These are phyloP conservation scores for Rhododendron griersonianum DNA, from an alignment of 148 eudicot species.

Conservation along the genomic window DNA sequence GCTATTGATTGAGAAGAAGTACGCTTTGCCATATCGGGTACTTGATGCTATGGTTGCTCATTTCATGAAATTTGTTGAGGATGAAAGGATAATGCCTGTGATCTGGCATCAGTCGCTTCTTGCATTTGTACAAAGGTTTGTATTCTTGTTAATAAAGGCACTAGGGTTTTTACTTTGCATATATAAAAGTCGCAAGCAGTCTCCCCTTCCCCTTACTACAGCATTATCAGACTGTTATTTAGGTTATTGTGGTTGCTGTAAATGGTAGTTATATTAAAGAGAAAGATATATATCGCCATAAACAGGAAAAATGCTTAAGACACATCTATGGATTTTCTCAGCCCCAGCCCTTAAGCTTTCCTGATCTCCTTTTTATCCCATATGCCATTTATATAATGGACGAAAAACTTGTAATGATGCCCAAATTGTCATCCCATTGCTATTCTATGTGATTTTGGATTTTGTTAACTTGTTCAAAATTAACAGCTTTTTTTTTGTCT, in stretches of 20 bases:
- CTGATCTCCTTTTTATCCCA: too few relatives aligned
- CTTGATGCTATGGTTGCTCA: slow-evolving; percentile 87
- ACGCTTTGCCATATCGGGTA: slow-evolving; percentile 86
- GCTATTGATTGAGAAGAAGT: slow-evolving; percentile 86
- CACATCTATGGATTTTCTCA: neutral
- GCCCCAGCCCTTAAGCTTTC: too few relatives aligned
- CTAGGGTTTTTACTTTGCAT: too few relatives aligned
- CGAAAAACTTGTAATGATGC: neutral
- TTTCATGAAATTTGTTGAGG: slow-evolving; percentile 73
- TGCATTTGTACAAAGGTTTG: slow-evolving; percentile 82
- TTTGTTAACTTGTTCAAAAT: neutral
- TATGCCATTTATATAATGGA: neutral
- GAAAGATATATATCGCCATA: neutral
- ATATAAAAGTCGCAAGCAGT: too few relatives aligned
- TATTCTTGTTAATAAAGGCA: neutral
- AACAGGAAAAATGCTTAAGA: neutral
- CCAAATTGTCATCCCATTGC: neutral
- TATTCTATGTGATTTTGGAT: neutral
- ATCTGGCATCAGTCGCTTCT: slow-evolving; percentile 98
- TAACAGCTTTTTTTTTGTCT: neutral
- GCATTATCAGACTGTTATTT: too few relatives aligned
- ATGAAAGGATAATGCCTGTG: slow-evolving; percentile 86
- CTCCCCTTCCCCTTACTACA: too few relatives aligned
- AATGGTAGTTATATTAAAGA: neutral
- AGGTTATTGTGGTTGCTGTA: too few relatives aligned